Evolutionary conservation across 2,329 filamentous ascomycete species (phyloP).

Genomic region (Rutstroemia sp.): DNA sequence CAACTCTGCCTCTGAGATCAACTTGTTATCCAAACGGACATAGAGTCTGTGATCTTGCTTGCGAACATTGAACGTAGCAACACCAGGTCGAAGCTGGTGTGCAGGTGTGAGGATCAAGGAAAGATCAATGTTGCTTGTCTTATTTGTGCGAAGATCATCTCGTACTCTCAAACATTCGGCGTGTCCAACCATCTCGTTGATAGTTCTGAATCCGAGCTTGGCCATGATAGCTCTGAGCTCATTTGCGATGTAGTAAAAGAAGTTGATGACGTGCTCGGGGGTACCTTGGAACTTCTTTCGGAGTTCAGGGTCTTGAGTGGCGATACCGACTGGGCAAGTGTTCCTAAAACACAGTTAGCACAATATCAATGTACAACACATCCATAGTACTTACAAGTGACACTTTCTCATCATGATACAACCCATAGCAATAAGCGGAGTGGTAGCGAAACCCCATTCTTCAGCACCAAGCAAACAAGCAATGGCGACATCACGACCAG

Average conservation of each 20-base stretch:
- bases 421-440: slow-evolving; percentile 91
- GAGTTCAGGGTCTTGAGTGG: slow-evolving; percentile 89
- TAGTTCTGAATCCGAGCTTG: slow-evolving; percentile 84
- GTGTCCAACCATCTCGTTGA: slow-evolving; percentile 96
- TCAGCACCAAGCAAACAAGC: slow-evolving; percentile 95
- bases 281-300: slow-evolving; percentile 90
- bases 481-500: slow-evolving; percentile 88
- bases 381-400: slow-evolving; percentile 3
- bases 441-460: slow-evolving; percentile 94
- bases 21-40: slow-evolving; percentile 90
- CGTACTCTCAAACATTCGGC: slow-evolving; percentile 80
- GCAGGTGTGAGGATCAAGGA: slow-evolving; percentile 90
- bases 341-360: slow-evolving; percentile 39
- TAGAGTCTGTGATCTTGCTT: slow-evolving; percentile 96
- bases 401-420: slow-evolving; percentile 87
- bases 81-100: slow-evolving; percentile 89
- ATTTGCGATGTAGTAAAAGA: slow-evolving; percentile 89
- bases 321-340: slow-evolving; percentile 86
- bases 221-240: slow-evolving; percentile 97
- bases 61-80: slow-evolving; percentile 94
- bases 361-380: background rate
- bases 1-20: slow-evolving; percentile 90
- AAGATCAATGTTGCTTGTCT: slow-evolving; percentile 89
- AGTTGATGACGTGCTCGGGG: slow-evolving; percentile 96
- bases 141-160: slow-evolving; percentile 79